Conservation (phyloP, 139 green algal species). For the Yamagishiella unicocca region DNA sequence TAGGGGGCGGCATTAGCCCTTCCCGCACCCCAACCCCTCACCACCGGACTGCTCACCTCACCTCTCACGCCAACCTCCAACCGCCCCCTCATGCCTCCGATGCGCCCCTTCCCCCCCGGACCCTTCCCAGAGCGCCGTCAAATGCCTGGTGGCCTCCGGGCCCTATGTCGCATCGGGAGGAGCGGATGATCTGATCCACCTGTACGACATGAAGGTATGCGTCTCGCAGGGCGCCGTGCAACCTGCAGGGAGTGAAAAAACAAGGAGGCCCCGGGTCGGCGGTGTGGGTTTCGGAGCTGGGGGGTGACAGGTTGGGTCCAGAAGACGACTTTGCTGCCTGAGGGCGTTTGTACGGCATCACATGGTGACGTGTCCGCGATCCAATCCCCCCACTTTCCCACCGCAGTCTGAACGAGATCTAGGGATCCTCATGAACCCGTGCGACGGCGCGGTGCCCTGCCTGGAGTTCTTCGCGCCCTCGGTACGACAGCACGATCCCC, state of each 20-base stretch:
- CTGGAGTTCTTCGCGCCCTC: conserved; percentile 70
- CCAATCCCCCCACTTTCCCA: not conserved
- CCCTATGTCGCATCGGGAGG: conserved; percentile 80
- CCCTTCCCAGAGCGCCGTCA: conserved; percentile 68
- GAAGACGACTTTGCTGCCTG: no score
- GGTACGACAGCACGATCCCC: not conserved
- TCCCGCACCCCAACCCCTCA: no score
- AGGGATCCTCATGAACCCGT: conserved; percentile 89
- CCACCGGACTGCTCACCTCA: no score
- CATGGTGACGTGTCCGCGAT: no score
- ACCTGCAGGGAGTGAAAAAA: no score
- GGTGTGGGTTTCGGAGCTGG: no score
- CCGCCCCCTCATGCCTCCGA: conserved; percentile 31
- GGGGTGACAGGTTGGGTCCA: no score
- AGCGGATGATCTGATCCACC: conserved; percentile 84
- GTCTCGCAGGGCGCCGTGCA: no score
- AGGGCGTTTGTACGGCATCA: no score
- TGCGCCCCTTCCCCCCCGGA: not conserved
- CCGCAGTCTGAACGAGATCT: conserved; percentile 73
- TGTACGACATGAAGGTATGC: conserved; percentile 83
- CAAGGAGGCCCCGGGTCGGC: no score
- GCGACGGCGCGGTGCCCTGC: conserved; percentile 82
- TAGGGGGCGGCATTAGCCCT: no score
- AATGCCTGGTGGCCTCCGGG: conserved; percentile 76
- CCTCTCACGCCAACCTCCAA: no score